These are phyloP conservation scores for Pseudevernia furfuracea DNA, from an alignment of 495 filamentous ascomycete species.

Conservation along the genomic window DNA sequence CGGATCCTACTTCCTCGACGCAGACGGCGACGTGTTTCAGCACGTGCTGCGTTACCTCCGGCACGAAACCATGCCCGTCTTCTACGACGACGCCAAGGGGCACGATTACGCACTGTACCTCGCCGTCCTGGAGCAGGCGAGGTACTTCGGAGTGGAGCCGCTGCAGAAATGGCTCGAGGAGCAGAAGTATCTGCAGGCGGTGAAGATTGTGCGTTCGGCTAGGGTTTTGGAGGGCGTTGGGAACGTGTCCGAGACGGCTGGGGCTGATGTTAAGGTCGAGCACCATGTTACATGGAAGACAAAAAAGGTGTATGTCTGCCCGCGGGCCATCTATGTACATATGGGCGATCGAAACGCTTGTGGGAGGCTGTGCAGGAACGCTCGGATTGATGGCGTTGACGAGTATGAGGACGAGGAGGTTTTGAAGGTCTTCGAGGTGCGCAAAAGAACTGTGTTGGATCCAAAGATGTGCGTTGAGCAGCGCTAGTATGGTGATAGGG, in stretches of 20 bases:
- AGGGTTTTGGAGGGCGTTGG: neutral
- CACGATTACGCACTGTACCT: slow-evolving; percentile 34
- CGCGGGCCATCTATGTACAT: neutral
- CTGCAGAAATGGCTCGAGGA: slow-evolving; percentile 30
- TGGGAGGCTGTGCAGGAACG: slow-evolving; percentile 23
- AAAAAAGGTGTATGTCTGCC: neutral
- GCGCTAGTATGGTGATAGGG: neutral
- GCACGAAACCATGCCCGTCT: slow-evolving; percentile 32
- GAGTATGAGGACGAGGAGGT: slow-evolving; percentile 22
- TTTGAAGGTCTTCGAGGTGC: slow-evolving; percentile 22
- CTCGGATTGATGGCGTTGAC: slow-evolving; percentile 10
- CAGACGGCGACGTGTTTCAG: slow-evolving; percentile 34
- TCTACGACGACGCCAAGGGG: slow-evolving; percentile 31
- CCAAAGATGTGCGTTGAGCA: neutral
- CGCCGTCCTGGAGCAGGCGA: slow-evolving; percentile 30
- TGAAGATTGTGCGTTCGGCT: slow-evolving; percentile 10
- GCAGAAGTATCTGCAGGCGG: slow-evolving; percentile 26
- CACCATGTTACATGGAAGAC: neutral
- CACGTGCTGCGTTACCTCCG: slow-evolving; percentile 38
- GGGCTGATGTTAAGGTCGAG: neutral
- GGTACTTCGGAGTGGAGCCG: slow-evolving; percentile 30
- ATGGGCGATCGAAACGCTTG: slow-evolving; percentile 23
- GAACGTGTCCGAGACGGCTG: neutral
- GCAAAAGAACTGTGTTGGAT: slow-evolving; percentile 10
- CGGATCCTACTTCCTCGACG: slow-evolving; percentile 39